Evolutionary conservation across 2,329 filamentous ascomycete genomes (phyloP), one percentile per base, ranked within the genome.

Genomic region (Fulvia fulva): DNA sequence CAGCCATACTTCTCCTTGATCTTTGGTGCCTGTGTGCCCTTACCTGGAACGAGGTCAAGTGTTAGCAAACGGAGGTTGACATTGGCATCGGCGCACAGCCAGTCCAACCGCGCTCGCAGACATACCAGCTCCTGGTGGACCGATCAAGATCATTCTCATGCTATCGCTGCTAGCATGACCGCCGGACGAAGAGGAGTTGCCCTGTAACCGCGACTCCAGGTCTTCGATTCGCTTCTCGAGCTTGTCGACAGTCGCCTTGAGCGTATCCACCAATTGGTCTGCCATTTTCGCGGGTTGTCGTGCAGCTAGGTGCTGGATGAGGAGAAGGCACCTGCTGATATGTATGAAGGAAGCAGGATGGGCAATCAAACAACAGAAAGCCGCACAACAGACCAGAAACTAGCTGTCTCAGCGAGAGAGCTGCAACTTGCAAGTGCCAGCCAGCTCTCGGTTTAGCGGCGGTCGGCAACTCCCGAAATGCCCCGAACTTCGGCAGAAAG

Each of bases 1-100:
- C 91, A 91, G 75, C 87, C 91, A 81, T 92, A 99, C 81, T 90
- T 95, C 74, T 97, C 93, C 85, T 97, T 97, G 80, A 99, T 94
- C 78, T 89, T 93, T 65, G 94, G 94, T 59, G 94, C 94, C 78
- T 99, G 94, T 44, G 94, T 99, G 78, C 94, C 94, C 86, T 99
- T 99, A 81, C 94, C 94, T 97, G 72, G 23, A 34, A 43, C 12
- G 46, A 58, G 53, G 41, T 19, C 16, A 23, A 44, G 11, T 28
- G 61, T 63, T 54, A 62, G 61, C 52, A 56, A 44, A 21, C 21
- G 34, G n/a, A 51, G 26, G 34, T 53, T 53, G 53, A 53, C 53
- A 59, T 56, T 49, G 49, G 41, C 32, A 21, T 34, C 12, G 21
- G 26, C 53, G 8, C 8, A 9, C 26, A 9, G 47, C n/a, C n/a